Evolutionary conservation across 2,329 filamentous ascomycete species (phyloP).

Genomic region (Amphichorda felina): DNA sequence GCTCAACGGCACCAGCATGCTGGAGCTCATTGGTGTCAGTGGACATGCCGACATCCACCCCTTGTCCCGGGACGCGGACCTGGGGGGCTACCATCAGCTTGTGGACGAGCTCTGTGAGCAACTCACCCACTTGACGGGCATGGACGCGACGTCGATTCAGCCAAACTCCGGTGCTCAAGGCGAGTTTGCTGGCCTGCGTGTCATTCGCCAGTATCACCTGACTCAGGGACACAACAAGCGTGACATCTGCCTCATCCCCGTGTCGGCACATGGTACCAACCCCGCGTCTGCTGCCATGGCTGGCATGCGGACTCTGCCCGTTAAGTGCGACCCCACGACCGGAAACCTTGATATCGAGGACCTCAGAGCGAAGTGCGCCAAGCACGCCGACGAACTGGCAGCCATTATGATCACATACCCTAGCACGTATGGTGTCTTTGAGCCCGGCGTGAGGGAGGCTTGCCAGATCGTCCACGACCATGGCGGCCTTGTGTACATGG

Average conservation of each 20-base stretch:
- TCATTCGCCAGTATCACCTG: slow-evolving; percentile 74
- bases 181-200: slow-evolving; percentile 81
- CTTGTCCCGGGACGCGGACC: slow-evolving; percentile 53
- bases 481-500: slow-evolving; percentile 96
- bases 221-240: slow-evolving; percentile 45
- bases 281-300: slow-evolving; percentile 92
- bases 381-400: slow-evolving; percentile 73
- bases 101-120: slow-evolving; percentile 64
- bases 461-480: slow-evolving; percentile 77
- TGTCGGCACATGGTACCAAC: slow-evolving; percentile 93
- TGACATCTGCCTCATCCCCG: slow-evolving; percentile 87
- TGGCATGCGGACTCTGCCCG: slow-evolving; percentile 82
- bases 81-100: slow-evolving; percentile 57
- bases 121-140: slow-evolving; percentile 74
- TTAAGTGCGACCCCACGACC: slow-evolving; percentile 80
- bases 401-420: slow-evolving; percentile 98
- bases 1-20: slow-evolving; percentile 86
- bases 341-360: slow-evolving; percentile 85
- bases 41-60: slow-evolving; percentile 59
- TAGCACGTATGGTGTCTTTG: slow-evolving; percentile 89
- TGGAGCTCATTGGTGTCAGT: slow-evolving; percentile 48
- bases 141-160: slow-evolving; percentile 80
- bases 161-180: slow-evolving; percentile 95
- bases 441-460: slow-evolving; percentile 75
- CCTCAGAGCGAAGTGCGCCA: slow-evolving; percentile 77